phyloP scores from a whole-genome alignment of 768 basidiomycete genomes.

The Russula brevipes region DNA sequence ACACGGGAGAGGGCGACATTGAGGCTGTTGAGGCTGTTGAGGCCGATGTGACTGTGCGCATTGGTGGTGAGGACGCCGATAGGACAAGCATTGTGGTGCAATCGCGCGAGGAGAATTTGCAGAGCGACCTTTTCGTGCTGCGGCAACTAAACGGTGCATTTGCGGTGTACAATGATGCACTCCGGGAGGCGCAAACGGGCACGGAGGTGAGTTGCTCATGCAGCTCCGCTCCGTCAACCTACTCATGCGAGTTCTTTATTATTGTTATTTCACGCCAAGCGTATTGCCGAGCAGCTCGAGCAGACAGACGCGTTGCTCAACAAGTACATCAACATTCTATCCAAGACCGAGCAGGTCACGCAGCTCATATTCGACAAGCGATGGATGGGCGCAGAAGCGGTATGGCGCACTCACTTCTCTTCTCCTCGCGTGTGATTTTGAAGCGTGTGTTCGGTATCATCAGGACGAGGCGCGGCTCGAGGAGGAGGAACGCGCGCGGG shows the following conservation, averaged over 20 bases:
- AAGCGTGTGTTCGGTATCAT: constrained; percentile 27
- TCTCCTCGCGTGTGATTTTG: too few species aligned
- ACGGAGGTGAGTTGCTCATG: constrained; percentile 51
- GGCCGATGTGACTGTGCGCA: constrained; percentile 29
- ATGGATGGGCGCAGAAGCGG: constrained; percentile 71
- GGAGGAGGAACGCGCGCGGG: constrained; percentile 37
- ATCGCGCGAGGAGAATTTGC: constrained; percentile 65
- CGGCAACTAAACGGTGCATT: constrained; percentile 70
- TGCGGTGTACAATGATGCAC: constrained; percentile 60
- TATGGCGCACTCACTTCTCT: constrained; percentile 31
- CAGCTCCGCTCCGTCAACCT: neutral
- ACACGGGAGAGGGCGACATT: constrained; percentile 19
- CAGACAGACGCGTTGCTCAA: constrained; percentile 71
- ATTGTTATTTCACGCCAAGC: constrained; percentile 31
- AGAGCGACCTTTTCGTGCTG: constrained; percentile 66
- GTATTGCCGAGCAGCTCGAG: constrained; percentile 58
- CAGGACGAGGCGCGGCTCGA: constrained; percentile 59
- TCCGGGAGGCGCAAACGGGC: constrained; percentile 57
- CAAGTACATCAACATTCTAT: constrained; percentile 66
- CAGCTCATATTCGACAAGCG: constrained; percentile 69
- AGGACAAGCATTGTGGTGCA: constrained; percentile 30
- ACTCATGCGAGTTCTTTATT: neutral
- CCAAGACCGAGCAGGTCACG: constrained; percentile 63
- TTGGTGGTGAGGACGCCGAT: constrained; percentile 26
- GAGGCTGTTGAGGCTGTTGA: constrained; percentile 20